Percentiles rank a stretch among this genome's conserved stretches.
These are phyloP conservation scores for Trypanosoma grayi DNA, from an alignment of 208 protist species.

Conservation along the genomic window DNA sequence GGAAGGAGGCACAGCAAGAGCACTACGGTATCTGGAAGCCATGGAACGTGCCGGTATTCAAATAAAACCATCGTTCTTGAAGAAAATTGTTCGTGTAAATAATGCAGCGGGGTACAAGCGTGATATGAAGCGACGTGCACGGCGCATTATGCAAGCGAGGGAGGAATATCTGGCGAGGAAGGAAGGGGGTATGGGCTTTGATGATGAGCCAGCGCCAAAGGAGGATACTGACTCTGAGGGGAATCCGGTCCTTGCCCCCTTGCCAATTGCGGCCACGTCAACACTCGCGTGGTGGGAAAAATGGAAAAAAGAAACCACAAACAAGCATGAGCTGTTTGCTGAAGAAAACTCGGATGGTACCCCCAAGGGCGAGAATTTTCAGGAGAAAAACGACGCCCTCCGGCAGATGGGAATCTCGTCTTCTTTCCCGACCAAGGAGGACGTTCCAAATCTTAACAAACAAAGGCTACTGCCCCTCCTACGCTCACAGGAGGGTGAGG, in stretches of 20 bases:
- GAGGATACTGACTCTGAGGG: slow-evolving; percentile 18
- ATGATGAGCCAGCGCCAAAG: slow-evolving; percentile 6
- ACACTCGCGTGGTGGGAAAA: slow-evolving; percentile 86
- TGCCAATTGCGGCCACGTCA: slow-evolving; percentile 53
- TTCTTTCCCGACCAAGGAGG: slow-evolving; percentile 49
- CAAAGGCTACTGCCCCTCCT: slow-evolving; percentile 70
- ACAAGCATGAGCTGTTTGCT: slow-evolving; percentile 87
- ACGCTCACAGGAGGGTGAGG: slow-evolving; percentile 64
- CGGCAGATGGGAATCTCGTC: slow-evolving; percentile 78
- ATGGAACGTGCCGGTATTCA: slow-evolving; percentile 77
- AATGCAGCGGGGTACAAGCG: slow-evolving; percentile 87
- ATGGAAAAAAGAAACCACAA: slow-evolving; percentile 72
- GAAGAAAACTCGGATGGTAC: slow-evolving; percentile 77
- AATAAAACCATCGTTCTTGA: slow-evolving; percentile 72
- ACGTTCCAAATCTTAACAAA: slow-evolving; percentile 50
- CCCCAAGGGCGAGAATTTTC: slow-evolving; percentile 74
- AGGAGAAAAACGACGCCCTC: slow-evolving; percentile 84
- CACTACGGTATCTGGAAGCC: slow-evolving; percentile 84
- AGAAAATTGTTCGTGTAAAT: slow-evolving; percentile 87
- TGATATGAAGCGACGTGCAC: slow-evolving; percentile 91
- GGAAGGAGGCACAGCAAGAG: slow-evolving; percentile 84
- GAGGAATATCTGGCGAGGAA: slow-evolving; percentile 83
- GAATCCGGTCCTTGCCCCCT: slow-evolving; percentile 33
- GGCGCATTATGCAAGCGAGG: slow-evolving; percentile 89
- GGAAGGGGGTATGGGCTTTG: slow-evolving; percentile 46